Percentiles rank a stretch among this genome's conserved stretches.
Evolutionary conservation across 2,329 filamentous ascomycete genomes (phyloP).

Genomic region (Apiospora aurea): DNA sequence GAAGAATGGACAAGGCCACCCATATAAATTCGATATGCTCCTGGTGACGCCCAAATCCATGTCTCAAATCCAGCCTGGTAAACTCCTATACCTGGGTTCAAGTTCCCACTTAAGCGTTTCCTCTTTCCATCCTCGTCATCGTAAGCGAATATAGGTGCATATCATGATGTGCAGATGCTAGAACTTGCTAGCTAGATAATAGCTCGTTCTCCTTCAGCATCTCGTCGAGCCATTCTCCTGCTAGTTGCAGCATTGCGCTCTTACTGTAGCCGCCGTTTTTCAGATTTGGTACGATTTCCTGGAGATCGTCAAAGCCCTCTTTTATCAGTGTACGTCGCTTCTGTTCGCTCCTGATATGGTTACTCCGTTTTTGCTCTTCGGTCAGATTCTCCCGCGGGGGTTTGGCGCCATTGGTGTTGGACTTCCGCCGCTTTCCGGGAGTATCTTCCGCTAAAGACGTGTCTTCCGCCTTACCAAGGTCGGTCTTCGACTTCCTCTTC

Average conservation of each 20-base stretch:
- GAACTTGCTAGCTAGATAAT: slow-evolving; percentile 49
- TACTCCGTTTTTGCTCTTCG: slow-evolving; percentile 86
- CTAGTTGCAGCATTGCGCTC: slow-evolving; percentile 77
- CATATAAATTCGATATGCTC: slow-evolving; percentile 22
- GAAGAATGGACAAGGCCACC: slow-evolving; percentile 9
- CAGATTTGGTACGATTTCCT: slow-evolving; percentile 76
- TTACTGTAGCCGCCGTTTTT: slow-evolving; percentile 81
- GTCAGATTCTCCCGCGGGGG: slow-evolving; percentile 74
- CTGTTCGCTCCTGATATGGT: slow-evolving; percentile 66
- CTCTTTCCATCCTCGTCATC: slow-evolving; percentile 21
- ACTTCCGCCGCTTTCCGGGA: slow-evolving; percentile 58
- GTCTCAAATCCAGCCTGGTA: slow-evolving; percentile 13
- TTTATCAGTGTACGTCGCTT: slow-evolving; percentile 73
- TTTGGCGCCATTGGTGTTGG: slow-evolving; percentile 52
- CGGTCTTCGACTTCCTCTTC: slow-evolving; percentile 57
- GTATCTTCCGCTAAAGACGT: slow-evolving; percentile 45
- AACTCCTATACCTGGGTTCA: slow-evolving; percentile 21
- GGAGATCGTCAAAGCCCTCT: slow-evolving; percentile 82
- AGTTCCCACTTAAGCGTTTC: slow-evolving; percentile 2
- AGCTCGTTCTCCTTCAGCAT: slow-evolving; percentile 72
- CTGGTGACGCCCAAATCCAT: slow-evolving; percentile 17
- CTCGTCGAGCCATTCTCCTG: slow-evolving; percentile 80
- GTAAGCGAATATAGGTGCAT: slow-evolving; percentile 25
- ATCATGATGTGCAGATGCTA: not conserved
- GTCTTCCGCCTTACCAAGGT: slow-evolving; percentile 46